Base-by-base conservation (phyloP, 768 basidiomycete species). In the Scleroderma bovista region DNA sequence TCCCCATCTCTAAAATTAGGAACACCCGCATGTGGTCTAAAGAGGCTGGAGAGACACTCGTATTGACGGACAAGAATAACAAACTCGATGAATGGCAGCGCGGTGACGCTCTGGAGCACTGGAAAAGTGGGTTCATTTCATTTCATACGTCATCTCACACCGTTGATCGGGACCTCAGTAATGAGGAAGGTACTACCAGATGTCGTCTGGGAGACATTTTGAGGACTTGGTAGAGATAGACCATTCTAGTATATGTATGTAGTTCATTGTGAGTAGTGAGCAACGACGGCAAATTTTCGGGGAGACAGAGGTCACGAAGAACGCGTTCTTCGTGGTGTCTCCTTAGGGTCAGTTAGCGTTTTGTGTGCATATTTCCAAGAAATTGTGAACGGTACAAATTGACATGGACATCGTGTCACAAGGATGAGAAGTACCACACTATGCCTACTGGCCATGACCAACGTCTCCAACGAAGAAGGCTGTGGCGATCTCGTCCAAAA, bases 141-240 rank as follows among this genome's bases (percentile, higher is more conserved):
- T 3, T 44, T 33, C 22, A 37, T 22, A 13, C 47, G 32, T 50
- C 26, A 20, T 37, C 34, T 41, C 46, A 56, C 37, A 58, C 22
- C 41, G 6, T 17, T 37, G 31, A 22, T 17, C 17, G 7, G 22
- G 13, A 19, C 44, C 51, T 53, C 50, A 86, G 85, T 90, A 31
- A 93, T 94, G 89, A 78, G 88, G 50, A 68, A 81, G 29, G 77
- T 88, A n/a, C 59, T 93, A 55, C 80, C 84, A 1, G 78, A 86
- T 51, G 56, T 77, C 12, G 72, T 85, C 54, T 92, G 89, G 89
- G 85, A 88, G 67, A 85, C 83, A 6, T 91, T 83, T 65, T 92
- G 69, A 74, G n/a, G n/a, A n/a, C n/a, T n/a, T n/a, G n/a, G 17
- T 12, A 38, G 44, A 22, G 24, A 22, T 22, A 16, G 23, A 39